Conservation (phyloP, 345 rosid species). For the Brassica nigra region DNA sequence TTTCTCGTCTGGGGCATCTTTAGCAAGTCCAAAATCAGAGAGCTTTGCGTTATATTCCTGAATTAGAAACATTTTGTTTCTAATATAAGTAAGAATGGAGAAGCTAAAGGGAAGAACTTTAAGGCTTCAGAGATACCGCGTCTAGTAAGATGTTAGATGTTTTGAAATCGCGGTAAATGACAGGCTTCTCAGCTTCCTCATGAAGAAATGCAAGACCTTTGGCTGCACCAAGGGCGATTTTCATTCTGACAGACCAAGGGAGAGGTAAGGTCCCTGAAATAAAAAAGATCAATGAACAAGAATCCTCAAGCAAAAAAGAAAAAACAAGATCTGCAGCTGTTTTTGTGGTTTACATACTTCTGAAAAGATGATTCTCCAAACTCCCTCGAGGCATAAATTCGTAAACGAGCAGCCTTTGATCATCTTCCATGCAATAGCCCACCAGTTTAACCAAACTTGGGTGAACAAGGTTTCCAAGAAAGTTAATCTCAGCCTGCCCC, state of each 20-base stretch:
- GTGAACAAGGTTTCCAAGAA: slow-evolving; percentile 75
- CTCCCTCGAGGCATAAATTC: slow-evolving; percentile 88
- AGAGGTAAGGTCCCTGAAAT: slow-evolving; percentile 75
- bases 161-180: slow-evolving; percentile 85
- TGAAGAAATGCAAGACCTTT: slow-evolving; percentile 86
- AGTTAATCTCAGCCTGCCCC: slow-evolving; percentile 75
- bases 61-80: slow-evolving; percentile 15
- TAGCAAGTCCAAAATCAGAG: slow-evolving; percentile 86
- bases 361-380: slow-evolving; percentile 80
- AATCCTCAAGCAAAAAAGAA: not conserved
- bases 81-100: not conserved
- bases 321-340: not conserved
- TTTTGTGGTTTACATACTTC: slow-evolving; percentile 55
- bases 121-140: slow-evolving; percentile 49
- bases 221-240: slow-evolving; percentile 81
- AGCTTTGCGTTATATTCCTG: slow-evolving; percentile 89
- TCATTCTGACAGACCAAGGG: slow-evolving; percentile 87
- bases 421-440: slow-evolving; percentile 83
- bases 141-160: slow-evolving; percentile 80
- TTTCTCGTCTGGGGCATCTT: slow-evolving; percentile 83
- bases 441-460: slow-evolving; percentile 72
- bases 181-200: slow-evolving; percentile 79
- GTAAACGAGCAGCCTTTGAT: slow-evolving; percentile 70
- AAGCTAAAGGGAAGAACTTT: not conserved
- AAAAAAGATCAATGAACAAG: not conserved